Evolutionary conservation across 192 early-diverging fungal species (phyloP), one percentile per base, ranked within the genome.

Genomic region (Backusella mclennaniae): DNA sequence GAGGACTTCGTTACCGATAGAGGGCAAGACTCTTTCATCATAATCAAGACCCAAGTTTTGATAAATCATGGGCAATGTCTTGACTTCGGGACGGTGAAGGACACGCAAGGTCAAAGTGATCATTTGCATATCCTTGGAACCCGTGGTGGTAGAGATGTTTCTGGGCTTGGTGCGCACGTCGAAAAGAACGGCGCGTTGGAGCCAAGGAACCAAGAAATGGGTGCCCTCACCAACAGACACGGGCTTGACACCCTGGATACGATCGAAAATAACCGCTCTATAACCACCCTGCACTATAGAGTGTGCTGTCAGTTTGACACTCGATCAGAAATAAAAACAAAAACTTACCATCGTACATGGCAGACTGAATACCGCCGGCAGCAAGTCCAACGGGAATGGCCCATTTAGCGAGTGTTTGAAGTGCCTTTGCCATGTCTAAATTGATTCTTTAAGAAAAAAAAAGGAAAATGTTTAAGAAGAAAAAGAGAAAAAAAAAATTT

Each of bases 51-150:
- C 98, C 35, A 98, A 84, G 68, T 90, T 93, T 84, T 96, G 93
- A 85, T 97, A 98, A 82, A 99, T 93, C 49, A 81, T 79, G 17
- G 94, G 90, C 46, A 99, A 86, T 35, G 90, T 87, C 35, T 84
- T 81, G 75, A 92, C 83, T 69, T 93, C 92, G 12, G 98, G 98
- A 36, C 93, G 87, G 87, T 98, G 96, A 41, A 96, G 86, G 29
- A 97, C 95, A 87, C 95, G 93, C 66, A 97, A 87, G 71, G 95
- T 97, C 80, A 98, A 89, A 38, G 92, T 94, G 15, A 98, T 94
- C 93, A 95, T 96, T 80, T 99, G 98, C 98, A 99, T 98, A 83
- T 99, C 98, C 88, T 96, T 97, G 67, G 97, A 98, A 66, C 97
- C 98, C n/a, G 98, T 99, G 1, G 95, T 98, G 76, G 98, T 98